Percentiles rank a stretch among this genome's conserved stretches.
phyloP scores from a whole-genome alignment of 768 basidiomycete genomes.

The Leccinum imitatum region DNA sequence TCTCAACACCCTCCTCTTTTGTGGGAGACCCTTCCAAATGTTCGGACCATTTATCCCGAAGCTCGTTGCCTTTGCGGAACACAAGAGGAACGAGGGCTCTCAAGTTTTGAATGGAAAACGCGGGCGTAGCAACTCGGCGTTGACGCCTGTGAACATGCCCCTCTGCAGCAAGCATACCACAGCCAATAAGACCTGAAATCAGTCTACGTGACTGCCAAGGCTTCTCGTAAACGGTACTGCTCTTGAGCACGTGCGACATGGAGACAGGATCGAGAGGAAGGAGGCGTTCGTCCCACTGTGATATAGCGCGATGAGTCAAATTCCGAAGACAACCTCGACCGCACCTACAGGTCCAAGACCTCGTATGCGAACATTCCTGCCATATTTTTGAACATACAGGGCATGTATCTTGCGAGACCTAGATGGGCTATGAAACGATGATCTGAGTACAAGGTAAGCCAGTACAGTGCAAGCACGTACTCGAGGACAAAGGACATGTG shows the following conservation, averaged over 20 bases:
- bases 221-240: constrained; percentile 75
- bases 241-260: constrained; percentile 69
- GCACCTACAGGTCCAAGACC: constrained; percentile 68
- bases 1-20: constrained; percentile 27
- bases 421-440: constrained; percentile 42
- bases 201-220: constrained; percentile 75
- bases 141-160: constrained; percentile 79
- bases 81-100: constrained; percentile 69
- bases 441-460: background rate
- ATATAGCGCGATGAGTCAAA: constrained; percentile 9
- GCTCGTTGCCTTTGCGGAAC: constrained; percentile 62
- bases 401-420: constrained; percentile 56
- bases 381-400: constrained; percentile 54
- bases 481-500: constrained; percentile 59
- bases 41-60: constrained; percentile 59
- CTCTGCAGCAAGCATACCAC: constrained; percentile 80
- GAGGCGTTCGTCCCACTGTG: constrained; percentile 76
- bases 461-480: constrained; percentile 37
- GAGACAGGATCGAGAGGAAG: constrained; percentile 80
- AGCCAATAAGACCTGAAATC: constrained; percentile 77
- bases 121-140: constrained; percentile 71
- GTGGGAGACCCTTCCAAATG: constrained; percentile 37
- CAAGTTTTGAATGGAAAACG: constrained; percentile 79
- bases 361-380: constrained; percentile 66
- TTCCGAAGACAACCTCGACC: background rate